These are phyloP conservation scores for Mycena rebaudengoi DNA, from an alignment of 768 basidiomycete genomes.

Conservation along the genomic window DNA sequence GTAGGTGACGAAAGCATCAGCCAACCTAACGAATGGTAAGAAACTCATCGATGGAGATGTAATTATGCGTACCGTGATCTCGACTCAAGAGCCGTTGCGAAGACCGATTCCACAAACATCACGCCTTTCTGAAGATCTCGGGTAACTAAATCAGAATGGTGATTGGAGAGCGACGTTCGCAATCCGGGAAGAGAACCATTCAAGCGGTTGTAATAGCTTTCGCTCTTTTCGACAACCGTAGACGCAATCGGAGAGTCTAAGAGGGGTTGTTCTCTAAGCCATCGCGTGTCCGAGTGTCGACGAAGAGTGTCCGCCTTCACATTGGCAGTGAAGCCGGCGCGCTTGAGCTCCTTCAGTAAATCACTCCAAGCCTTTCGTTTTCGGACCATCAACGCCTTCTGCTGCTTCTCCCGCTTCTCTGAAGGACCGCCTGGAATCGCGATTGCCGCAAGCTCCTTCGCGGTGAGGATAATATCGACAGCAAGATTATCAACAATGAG, in stretches of 20 bases:
- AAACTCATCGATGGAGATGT: background rate
- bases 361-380: conserved; percentile 94
- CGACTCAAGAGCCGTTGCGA: conserved; percentile 69
- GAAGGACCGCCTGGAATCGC: conserved; percentile 50
- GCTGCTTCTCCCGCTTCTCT: conserved; percentile 67
- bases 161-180: conserved; percentile 65
- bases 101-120: conserved; percentile 80
- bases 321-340: conserved; percentile 75
- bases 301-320: conserved; percentile 75
- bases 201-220: conserved; percentile 73
- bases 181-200: conserved; percentile 72
- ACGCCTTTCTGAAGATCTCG: conserved; percentile 86
- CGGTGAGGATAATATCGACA: conserved; percentile 67
- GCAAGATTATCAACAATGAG: conserved; percentile 63
- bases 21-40: background rate
- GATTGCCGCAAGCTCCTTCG: conserved; percentile 62
- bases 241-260: conserved; percentile 35
- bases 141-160: conserved; percentile 86
- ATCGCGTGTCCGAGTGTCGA: conserved; percentile 60
- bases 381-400: conserved; percentile 77
- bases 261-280: conserved; percentile 72
- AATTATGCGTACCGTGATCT: conserved; percentile 70
- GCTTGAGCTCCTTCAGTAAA: conserved; percentile 87
- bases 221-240: conserved; percentile 50
- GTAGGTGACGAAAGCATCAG: conserved; percentile 24